Evolutionary conservation across 805 yeast genomes (phyloP), one percentile per base, ranked within the genome.

Genomic region (Hanseniaspora nectarophila): DNA sequence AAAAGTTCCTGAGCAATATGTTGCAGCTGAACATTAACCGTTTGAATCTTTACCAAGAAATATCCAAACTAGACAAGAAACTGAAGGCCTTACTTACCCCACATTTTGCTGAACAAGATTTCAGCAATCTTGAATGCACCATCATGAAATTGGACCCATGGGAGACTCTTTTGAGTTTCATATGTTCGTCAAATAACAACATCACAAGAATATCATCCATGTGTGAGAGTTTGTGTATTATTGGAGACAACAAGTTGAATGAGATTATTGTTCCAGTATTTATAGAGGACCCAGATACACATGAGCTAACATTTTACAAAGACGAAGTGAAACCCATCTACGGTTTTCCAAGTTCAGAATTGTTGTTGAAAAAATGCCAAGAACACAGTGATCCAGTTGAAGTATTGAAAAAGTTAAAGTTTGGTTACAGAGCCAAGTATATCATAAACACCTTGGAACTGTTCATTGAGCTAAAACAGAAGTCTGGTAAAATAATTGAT

Each of bases 131-230:
- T 13, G 53, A 49, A 21, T 50, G 54, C 39, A 43, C 98, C 29
- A 86, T 90, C 56, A 72, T 92, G 26, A 73, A 89, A 34, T 97
- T 92, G 64, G 96, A 90, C 57, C 97, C 98, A 0, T 92, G 97
- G 97, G 98, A 92, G 59, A 87, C 90, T 40, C 70, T 88, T 43
- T 69, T 90, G 18, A 84, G 92, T 2, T 92, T 90, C 57, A 92
- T 92, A 10, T 92, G 97, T 67, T 86, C 95, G 1, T 81, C 95
- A n/a, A 92, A 92, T 65, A 92, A 92, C 67, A 92, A 92, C 61
- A 92, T 92, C 51, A 87, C 90, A 61, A 73, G 98, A 34, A 92
- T 92, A 43, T 83, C 95, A 2, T 82, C 82, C 60, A 88, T 92
- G 95, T 92, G 96, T 64, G 86, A 85, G 56, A 74, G 74, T 43